phyloP scores from a whole-genome alignment of 148 eudicot species.

The Tetragonia tetragonoides region DNA sequence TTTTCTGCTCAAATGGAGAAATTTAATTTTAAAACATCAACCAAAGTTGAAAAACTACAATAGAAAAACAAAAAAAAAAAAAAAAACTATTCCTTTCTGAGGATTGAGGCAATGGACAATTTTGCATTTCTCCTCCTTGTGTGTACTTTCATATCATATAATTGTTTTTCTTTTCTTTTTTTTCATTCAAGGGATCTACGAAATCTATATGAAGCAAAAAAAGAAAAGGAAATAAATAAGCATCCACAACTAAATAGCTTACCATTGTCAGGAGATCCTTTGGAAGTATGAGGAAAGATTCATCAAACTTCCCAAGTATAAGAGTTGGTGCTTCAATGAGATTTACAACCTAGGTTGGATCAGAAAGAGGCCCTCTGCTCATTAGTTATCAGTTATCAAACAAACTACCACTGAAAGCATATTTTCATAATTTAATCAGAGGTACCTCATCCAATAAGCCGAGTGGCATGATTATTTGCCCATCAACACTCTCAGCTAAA shows the following conservation, averaged over 20 bases:
- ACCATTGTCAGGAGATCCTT: constrained; percentile 94
- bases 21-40: background rate
- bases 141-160: background rate
- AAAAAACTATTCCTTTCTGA: background rate
- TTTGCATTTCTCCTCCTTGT: background rate
- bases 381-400: background rate
- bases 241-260: constrained; percentile 12
- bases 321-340: constrained; percentile 96
- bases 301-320: constrained; percentile 77
- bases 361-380: background rate
- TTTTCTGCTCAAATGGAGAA: background rate
- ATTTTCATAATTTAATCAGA: background rate
- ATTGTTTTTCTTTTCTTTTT: background rate
- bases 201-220: background rate
- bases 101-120: too few relatives aligned
- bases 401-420: background rate
- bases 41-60: background rate
- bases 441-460: constrained; percentile 87
- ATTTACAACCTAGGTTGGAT: constrained; percentile 66
- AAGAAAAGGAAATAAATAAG: background rate
- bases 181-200: background rate
- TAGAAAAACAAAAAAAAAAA: too few relatives aligned
- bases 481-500: constrained; percentile 61
- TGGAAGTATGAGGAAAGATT: constrained; percentile 84
- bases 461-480: constrained; percentile 55